These are phyloP conservation scores for Talaromyces nanjingensis DNA, from an alignment of 495 filamentous ascomycete species.

Conservation along the genomic window DNA sequence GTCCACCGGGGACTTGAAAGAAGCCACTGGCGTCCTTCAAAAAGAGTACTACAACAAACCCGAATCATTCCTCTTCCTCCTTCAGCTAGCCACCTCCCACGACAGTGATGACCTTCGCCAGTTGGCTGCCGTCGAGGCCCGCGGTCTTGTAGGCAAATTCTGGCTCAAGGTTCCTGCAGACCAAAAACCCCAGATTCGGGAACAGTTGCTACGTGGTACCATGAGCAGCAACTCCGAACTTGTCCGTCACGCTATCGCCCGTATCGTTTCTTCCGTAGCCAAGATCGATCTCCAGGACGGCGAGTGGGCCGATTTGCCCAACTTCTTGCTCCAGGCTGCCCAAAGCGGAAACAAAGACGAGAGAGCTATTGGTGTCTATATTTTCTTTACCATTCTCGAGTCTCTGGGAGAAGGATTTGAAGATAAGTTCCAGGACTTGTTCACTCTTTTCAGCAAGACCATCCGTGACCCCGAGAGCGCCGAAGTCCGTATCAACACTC, in stretches of 20 bases:
- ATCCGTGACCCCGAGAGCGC: slow-evolving; percentile 86
- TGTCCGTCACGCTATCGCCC: slow-evolving; percentile 78
- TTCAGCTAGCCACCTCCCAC: slow-evolving; percentile 77
- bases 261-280: slow-evolving; percentile 81
- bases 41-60: slow-evolving; percentile 87
- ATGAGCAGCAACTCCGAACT: slow-evolving; percentile 66
- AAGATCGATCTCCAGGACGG: slow-evolving; percentile 78
- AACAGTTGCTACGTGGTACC: slow-evolving; percentile 74
- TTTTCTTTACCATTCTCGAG: slow-evolving; percentile 87
- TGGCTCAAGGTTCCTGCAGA: slow-evolving; percentile 58
- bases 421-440: slow-evolving; percentile 68
- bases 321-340: slow-evolving; percentile 65
- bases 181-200: slow-evolving; percentile 71
- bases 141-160: slow-evolving; percentile 76
- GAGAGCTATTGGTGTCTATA: slow-evolving; percentile 85
- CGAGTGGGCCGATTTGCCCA: slow-evolving; percentile 78
- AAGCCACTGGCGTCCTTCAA: slow-evolving; percentile 81
- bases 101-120: slow-evolving; percentile 68
- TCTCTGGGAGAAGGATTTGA: slow-evolving; percentile 70
- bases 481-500: slow-evolving; percentile 89
- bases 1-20: slow-evolving; percentile 60
- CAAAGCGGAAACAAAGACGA: slow-evolving; percentile 64
- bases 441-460: slow-evolving; percentile 77
- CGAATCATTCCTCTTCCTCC: slow-evolving; percentile 69
- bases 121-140: slow-evolving; percentile 81